A percentile compares a stretch with the other conserved stretches of the same genome.
Conservation (phyloP, 2,329 filamentous ascomycete genomes). For the Stachybotrys echinatus region DNA sequence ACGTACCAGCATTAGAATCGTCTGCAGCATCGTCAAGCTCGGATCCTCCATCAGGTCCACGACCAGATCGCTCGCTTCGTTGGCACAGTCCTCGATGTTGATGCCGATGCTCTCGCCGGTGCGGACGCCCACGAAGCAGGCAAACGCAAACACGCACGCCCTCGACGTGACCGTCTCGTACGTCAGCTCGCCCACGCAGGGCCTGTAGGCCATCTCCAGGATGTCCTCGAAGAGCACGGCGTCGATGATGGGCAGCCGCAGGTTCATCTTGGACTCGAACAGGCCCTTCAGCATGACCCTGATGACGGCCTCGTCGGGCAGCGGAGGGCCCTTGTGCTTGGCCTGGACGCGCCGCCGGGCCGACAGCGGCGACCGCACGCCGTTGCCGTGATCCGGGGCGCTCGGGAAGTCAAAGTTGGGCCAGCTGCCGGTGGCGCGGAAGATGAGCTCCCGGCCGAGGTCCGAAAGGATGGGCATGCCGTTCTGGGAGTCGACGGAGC, state of each 20-base stretch:
- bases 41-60: constrained; percentile 35
- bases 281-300: constrained; percentile 18
- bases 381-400: not conserved
- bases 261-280: constrained; percentile 27
- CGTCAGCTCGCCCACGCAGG: constrained; percentile 8
- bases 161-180: constrained; percentile 28
- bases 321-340: not conserved
- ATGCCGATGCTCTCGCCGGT: constrained; percentile 14
- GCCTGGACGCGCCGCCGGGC: constrained; percentile 3
- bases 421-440: constrained; percentile 33
- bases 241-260: constrained; percentile 45
- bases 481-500: constrained; percentile 38
- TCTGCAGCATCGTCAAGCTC: constrained; percentile 37
- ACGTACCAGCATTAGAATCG: constrained; percentile 42
- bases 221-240: constrained; percentile 38
- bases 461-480: constrained; percentile 44
- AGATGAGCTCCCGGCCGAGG: constrained; percentile 42
- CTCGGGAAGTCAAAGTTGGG: constrained; percentile 13
- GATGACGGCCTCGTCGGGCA: constrained; percentile 8
- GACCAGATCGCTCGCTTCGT: constrained; percentile 35
- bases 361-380: constrained; percentile 24
- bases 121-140: constrained; percentile 27
- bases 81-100: constrained; percentile 33
- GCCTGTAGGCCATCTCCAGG: constrained; percentile 37
- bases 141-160: constrained; percentile 44